These are phyloP conservation scores for Colletotrichum horii DNA, from an alignment of 2,329 filamentous ascomycete species.

Conservation along the genomic window DNA sequence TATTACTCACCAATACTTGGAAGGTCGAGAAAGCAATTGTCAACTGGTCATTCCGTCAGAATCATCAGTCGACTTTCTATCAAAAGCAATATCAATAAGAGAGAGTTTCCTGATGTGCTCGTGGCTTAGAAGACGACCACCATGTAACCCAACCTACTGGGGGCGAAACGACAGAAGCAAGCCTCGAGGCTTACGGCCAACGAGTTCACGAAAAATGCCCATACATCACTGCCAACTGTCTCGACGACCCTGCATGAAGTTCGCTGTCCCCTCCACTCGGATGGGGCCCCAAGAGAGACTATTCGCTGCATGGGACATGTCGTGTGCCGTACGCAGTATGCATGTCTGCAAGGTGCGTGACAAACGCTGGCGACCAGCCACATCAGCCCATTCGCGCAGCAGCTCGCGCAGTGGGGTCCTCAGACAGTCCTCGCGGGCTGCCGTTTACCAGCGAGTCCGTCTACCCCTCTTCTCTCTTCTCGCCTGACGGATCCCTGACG, in stretches of 20 bases:
- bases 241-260: background rate
- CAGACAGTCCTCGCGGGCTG: background rate
- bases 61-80: background rate
- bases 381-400: slow-evolving; percentile 9
- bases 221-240: background rate
- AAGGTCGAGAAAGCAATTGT: background rate
- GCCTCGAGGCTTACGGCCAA: background rate
- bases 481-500: background rate
- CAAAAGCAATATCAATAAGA: background rate
- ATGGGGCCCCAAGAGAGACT: background rate
- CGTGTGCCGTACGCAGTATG: background rate
- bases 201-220: background rate
- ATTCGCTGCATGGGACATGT: background rate
- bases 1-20: background rate
- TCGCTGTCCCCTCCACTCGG: background rate
- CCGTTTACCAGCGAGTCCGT: background rate
- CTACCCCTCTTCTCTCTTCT: background rate
- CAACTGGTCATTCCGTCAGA: background rate
- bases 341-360: background rate
- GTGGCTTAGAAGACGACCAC: background rate
- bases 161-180: background rate
- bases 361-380: background rate
- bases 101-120: background rate
- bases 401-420: background rate
- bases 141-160: background rate